Base-by-base conservation (phyloP, 129 eudicot genomes). In the Rutidosis leptorrhynchoides region DNA sequence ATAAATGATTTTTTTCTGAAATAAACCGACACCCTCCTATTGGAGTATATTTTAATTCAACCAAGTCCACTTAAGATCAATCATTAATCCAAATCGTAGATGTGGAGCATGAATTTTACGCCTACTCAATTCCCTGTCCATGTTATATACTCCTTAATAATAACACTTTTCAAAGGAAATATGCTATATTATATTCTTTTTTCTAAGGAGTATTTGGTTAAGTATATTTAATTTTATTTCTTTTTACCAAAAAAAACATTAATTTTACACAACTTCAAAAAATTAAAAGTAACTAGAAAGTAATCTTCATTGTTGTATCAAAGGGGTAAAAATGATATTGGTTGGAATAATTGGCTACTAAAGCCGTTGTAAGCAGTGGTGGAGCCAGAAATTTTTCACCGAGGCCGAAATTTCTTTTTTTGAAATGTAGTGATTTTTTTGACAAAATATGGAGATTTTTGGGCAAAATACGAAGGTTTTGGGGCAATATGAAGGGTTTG, bases 81-180 rank as follows among this genome's bases (percentile, higher is more conserved):
- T 75, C 70, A 75, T 75, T 75, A 68, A 51, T 54, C 70, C 68
- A 68, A 30, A 68, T 75, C 70, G 32, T 75, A 75, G 69, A 52
- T 21, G 51, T 22, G 42, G 54, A 25, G 52, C 56, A 74, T 32
- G 63, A 58, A 15, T 49, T 62, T 20, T 52, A 67, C 6, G 48
- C 56, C 79, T 67, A 58, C 48, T 58, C 67, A 46, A 74, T 74
- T 58, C 69, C 48, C 67, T 46, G 27, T 42, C 79, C 72, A 63
- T 55, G 68, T 71, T 62, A 52, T 62, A 48, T 56, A 6, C 9
- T n/a, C n/a, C n/a, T n/a, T n/a, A n/a, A n/a, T n/a, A n/a, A n/a
- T n/a, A 60, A 24, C 74, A 48, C 9, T 32, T 58, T 33, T 67
- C 33, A 48, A 67, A 23, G 37, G 71, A 37, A n/a, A 40, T 40